Percentiles rank a stretch among this genome's conserved stretches.
These are phyloP conservation scores for Sclerotinia sclerotiorum DNA, from an alignment of 2,329 filamentous ascomycete species.

Conservation along the genomic window DNA sequence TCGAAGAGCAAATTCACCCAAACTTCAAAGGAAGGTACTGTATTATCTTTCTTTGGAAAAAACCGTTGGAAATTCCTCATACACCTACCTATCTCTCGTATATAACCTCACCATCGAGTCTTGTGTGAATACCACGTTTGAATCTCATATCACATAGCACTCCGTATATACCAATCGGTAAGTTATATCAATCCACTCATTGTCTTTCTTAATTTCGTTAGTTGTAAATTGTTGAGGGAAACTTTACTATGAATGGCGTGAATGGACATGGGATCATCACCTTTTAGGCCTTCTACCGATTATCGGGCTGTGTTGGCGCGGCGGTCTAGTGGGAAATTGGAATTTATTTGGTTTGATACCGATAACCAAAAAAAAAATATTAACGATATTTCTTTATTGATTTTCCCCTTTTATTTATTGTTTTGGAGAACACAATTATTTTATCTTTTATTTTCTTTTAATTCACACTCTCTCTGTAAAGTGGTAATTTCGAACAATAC, in stretches of 20 bases:
- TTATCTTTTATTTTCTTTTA: not conserved
- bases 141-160: not conserved
- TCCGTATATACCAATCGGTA: not conserved
- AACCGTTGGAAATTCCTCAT: not conserved
- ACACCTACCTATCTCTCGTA: not conserved
- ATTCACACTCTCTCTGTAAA: not conserved
- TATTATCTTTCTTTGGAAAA: not conserved
- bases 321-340: slow-evolving; percentile 13
- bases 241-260: slow-evolving; percentile 7
- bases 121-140: not conserved
- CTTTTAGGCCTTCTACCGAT: slow-evolving; percentile 15
- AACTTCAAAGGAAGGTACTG: no score
- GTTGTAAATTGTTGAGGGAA: not conserved
- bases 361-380: not conserved
- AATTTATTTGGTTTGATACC: slow-evolving; percentile 1
- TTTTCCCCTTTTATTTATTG: not conserved
- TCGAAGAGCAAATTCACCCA: no score
- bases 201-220: not conserved
- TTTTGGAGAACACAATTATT: not conserved
- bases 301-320: slow-evolving; percentile 18
- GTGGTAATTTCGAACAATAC: slow-evolving; percentile 19
- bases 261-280: slow-evolving; percentile 9
- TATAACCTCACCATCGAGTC: no score
- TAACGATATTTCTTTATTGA: slow-evolving; percentile 14
- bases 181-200: not conserved